Evolutionary conservation across 2,329 filamentous ascomycete genomes (phyloP).

Genomic region (Pyricularia sp.): DNA sequence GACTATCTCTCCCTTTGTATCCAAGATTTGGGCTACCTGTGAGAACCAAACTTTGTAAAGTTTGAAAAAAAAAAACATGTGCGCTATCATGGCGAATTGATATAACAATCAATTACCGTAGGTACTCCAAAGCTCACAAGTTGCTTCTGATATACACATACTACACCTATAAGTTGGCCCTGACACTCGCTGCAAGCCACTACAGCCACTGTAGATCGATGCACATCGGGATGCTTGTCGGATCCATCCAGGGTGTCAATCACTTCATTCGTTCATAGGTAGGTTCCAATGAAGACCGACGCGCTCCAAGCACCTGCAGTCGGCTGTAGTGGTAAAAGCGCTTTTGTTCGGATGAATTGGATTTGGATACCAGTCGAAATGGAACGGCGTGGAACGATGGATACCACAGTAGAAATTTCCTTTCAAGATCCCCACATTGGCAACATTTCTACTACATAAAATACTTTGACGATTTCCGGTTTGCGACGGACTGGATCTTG

Average conservation of each 20-base stretch:
- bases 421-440: not conserved
- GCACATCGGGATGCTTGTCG: not conserved
- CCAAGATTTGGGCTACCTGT: too few species aligned
- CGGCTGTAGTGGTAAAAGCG: not conserved
- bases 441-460: too few species aligned
- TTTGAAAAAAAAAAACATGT: too few species aligned
- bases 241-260: not conserved
- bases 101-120: too few species aligned
- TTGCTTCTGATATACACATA: not conserved
- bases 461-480: not conserved
- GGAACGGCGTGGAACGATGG: not conserved
- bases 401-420: too few species aligned
- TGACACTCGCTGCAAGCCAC: not conserved
- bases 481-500: not conserved
- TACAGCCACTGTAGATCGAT: not conserved
- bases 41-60: too few species aligned
- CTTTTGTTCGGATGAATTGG: not conserved
- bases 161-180: not conserved
- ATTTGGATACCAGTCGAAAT: not conserved
- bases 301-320: not conserved
- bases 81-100: too few species aligned
- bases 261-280: too few species aligned
- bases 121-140: too few species aligned
- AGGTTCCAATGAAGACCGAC: too few species aligned
- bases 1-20: not conserved